Percentiles rank a stretch among this genome's conserved stretches.
Conservation (phyloP, 768 basidiomycete genomes). For the Phylloporus arenicola region DNA sequence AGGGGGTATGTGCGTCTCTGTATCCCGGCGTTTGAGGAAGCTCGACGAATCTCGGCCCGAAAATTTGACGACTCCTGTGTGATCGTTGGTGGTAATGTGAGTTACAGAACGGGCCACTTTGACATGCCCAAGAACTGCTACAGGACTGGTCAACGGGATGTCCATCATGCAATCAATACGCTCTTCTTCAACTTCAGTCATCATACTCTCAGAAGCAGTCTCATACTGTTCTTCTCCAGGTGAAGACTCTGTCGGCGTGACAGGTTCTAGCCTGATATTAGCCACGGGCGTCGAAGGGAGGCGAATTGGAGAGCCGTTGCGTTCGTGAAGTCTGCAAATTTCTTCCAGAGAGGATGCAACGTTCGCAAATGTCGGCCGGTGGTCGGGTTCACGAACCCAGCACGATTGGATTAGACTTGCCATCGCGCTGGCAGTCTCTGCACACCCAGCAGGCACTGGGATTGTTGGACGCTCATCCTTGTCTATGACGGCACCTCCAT, state of each 20-base stretch:
- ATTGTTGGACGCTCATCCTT: conserved; percentile 48
- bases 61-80: conserved; percentile 19
- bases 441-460: conserved; percentile 32
- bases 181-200: conserved; percentile 12
- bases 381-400: conserved; percentile 50
- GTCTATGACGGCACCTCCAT: conserved; percentile 30
- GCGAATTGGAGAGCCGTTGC: neutral
- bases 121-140: neutral
- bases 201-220: conserved; percentile 25
- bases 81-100: conserved; percentile 4
- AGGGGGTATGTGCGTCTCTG: conserved; percentile 22
- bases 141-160: conserved; percentile 16
- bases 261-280: neutral
- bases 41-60: neutral
- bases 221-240: conserved; percentile 24
- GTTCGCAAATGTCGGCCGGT: conserved; percentile 49
- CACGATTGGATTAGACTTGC: conserved; percentile 46
- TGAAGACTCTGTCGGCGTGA: conserved; percentile 12
- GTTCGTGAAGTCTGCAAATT: conserved; percentile 38
- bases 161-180: conserved; percentile 11
- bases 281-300: neutral
- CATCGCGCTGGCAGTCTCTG: conserved; percentile 28
- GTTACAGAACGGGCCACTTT: neutral
- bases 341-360: conserved; percentile 43
- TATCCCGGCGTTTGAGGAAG: neutral